These are phyloP conservation scores for Tricholoma matsutake DNA, from an alignment of 768 basidiomycete species.

Conservation along the genomic window DNA sequence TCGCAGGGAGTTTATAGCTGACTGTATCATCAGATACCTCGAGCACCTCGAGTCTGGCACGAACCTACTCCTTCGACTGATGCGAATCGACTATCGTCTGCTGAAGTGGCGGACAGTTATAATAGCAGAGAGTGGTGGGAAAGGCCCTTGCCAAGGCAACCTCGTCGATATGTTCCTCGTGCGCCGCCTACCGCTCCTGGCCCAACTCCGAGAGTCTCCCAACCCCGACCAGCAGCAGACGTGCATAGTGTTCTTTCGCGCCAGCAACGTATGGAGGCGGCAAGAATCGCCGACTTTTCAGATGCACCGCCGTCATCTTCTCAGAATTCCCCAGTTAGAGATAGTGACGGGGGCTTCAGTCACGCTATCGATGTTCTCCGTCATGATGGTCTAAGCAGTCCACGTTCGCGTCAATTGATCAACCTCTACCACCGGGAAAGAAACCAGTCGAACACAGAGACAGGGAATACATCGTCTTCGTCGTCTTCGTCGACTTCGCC, in stretches of 20 bases:
- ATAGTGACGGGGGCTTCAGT: constrained; percentile 23
- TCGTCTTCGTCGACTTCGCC: constrained; percentile 7
- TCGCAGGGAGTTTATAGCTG: not conserved
- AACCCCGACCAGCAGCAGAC: constrained; percentile 14
- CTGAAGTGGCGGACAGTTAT: constrained; percentile 8
- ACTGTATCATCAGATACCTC: not conserved
- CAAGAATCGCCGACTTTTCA: constrained; percentile 13
- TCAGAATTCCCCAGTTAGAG: constrained; percentile 7
- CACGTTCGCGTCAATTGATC: constrained; percentile 31
- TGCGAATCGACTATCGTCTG: constrained; percentile 6
- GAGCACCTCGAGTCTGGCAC: not conserved
- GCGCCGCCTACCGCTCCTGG: not conserved
- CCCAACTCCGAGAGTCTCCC: constrained; percentile 3
- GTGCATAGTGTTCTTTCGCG: constrained; percentile 23
- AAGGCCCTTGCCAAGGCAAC: not conserved
- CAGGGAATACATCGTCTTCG: not conserved
- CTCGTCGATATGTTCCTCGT: not conserved
- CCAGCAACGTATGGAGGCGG: constrained; percentile 26
- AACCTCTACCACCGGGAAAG: constrained; percentile 24
- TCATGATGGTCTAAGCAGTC: constrained; percentile 23
- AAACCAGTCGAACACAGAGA: constrained; percentile 5
- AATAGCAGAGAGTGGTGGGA: not conserved
- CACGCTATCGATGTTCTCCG: constrained; percentile 32
- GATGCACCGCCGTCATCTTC: constrained; percentile 12
- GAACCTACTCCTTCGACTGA: not conserved